A percentile compares a stretch with the other conserved stretches of the same genome.
Conservation (phyloP, 2,329 filamentous ascomycete genomes). For the Nigrospora oryzae region DNA sequence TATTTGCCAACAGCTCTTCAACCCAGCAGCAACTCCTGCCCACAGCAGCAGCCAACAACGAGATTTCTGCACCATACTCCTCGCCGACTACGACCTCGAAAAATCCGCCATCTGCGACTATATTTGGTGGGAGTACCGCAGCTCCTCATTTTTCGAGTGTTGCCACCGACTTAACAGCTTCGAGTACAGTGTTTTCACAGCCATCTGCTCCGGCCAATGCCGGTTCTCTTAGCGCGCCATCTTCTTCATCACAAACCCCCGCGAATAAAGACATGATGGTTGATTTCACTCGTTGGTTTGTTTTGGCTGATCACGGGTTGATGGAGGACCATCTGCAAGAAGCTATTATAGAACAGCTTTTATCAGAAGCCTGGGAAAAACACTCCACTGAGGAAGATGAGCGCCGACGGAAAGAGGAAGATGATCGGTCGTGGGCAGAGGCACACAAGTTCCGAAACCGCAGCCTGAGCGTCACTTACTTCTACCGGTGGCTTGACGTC, state of each 20-base stretch:
- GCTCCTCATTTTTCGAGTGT: too few species aligned
- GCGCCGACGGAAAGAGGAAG: constrained; percentile 35
- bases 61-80: too few species aligned
- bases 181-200: too few species aligned
- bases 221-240: too few species aligned
- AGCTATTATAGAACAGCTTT: constrained; percentile 34
- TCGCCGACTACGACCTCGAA: too few species aligned
- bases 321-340: constrained; percentile 38
- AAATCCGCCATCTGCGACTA: too few species aligned
- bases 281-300: constrained; percentile 45
- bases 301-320: constrained; percentile 43
- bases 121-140: too few species aligned
- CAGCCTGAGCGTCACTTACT: constrained; percentile 44
- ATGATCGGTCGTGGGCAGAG: constrained; percentile 34
- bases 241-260: background rate
- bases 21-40: too few species aligned
- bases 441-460: constrained; percentile 39
- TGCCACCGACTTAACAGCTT: too few species aligned
- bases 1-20: too few species aligned
- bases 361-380: constrained; percentile 30
- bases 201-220: too few species aligned
- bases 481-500: constrained; percentile 45
- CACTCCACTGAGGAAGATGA: constrained; percentile 32
- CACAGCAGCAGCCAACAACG: too few species aligned
- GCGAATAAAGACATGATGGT: constrained; percentile 31